Evolutionary conservation across 306 rosid genomes (phyloP), one percentile per base, ranked within the genome.

Genomic region (Boehmeria nivea): DNA sequence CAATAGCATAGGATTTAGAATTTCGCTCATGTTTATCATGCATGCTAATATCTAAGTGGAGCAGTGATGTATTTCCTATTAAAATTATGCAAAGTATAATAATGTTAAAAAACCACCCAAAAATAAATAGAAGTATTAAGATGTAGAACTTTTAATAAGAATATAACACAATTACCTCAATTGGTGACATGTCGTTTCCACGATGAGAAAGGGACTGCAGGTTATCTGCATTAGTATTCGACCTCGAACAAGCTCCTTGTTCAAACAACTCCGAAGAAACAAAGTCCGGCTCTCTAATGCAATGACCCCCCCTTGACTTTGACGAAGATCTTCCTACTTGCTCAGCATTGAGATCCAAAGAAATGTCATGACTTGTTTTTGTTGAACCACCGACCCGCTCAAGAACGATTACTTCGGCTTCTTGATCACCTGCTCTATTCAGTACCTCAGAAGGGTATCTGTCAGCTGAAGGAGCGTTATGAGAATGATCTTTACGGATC

Each of bases 141-240:
- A 58, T 27, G 6, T 17, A 43, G 16, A 44, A 48, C 49, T 23
- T 13, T 12, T 21, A 38, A 18, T 14, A 20, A 18, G 22, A 48
- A 21, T 47, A 64, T 38, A 51, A 59, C 16, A 21, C 15, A 28
- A 69, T 57, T 72, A 87, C 95, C 88, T 72, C 66, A 31, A 78
- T 59, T 20, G 88, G 81, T 36, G 84, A 67, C 82, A 72, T 20
- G 60, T 67, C 45, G 44, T 80, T 66, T 50, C 49, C 63, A 22
- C 6, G 63, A 45, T 38, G 45, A 48, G 60, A 11, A 46, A 58
- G 43, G 48, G 55, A 57, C 65, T 36, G 76, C 64, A 15, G 69
- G 76, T 58, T 46, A 65, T 67, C 53, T 3, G 19, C 33, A 39
- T 69, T 69, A 71, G 58, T 22, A 43, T 23, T 27, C 10, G 72